Base-by-base conservation (phyloP, 169 alveolate genomes). In the Cryptosporidium ubiquitum region DNA sequence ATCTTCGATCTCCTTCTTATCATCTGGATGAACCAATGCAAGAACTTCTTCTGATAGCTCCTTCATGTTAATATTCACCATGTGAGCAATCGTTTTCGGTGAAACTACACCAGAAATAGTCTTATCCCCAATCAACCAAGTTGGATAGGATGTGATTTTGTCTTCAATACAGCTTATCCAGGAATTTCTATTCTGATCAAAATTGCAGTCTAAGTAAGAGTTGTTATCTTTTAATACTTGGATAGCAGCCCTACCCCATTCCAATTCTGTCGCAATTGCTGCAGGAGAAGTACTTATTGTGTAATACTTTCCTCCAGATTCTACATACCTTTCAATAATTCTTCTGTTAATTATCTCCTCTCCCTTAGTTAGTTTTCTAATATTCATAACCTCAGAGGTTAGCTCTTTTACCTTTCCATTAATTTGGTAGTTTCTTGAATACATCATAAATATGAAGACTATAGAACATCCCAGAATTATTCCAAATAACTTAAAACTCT, bases 111-210 rank as follows among this genome's bases (percentile, higher is more conserved):
- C 89, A 2, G 89, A 61, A 16, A 79, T 79, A 6, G 73, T 79
- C 31, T 64, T 58, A 31, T 79, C 89, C n/a, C 89, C 89, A 60
- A 79, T 64, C n/a, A 79, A 33, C 89, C 89, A 79, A 29, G 89
- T 44, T 39, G 89, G 89, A 49, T 79, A 79, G 29, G 61, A 31
- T 16, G 73, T 44, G 35, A 79, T 47, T n/a, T 79, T 39, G 12
- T 79, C 75, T 40, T 79, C 89, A 29, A 79, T 44, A 64, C 89
- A 79, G 12, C 16, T 79, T 44, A 20, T 39, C 89, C 89, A 79
- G 49, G 68, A 58, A 39, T 47, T 79, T 12, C 57, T 58, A 40
- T 61, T 61, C 61, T 26, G 44, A 40, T 58, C 61, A 37, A 60
- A 79, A 42, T 42, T 66, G 55, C 89, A 79, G 42, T 79, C 89